phyloP scores from a whole-genome alignment of 1,284 basidiomycete species.

The Ceratorhiza oryzae-sativae region DNA sequence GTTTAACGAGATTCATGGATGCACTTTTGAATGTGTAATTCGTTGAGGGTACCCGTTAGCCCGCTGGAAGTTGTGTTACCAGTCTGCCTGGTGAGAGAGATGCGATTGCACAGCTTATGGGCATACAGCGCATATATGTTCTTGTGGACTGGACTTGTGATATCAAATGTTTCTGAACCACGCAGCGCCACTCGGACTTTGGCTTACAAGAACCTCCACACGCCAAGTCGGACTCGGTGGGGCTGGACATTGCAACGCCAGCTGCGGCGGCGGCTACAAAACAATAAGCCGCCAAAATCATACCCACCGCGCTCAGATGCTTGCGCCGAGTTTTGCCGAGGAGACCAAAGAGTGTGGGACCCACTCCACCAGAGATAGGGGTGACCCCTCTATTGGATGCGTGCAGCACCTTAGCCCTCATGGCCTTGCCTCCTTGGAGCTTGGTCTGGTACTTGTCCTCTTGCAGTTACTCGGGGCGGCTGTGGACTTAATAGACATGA shows the following conservation, averaged over 20 bases:
- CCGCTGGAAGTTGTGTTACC: too few relatives aligned
- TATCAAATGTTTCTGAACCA: not conserved
- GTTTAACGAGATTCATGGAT: not conserved
- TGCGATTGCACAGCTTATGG: too few relatives aligned
- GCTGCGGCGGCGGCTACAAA: not conserved
- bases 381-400: conserved; percentile 13
- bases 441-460: not conserved
- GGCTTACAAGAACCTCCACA: not conserved
- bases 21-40: not conserved
- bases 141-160: not conserved
- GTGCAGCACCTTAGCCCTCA: conserved; percentile 2
- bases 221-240: not conserved
- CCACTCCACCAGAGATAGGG: not conserved
- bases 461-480: not conserved
- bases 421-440: not conserved
- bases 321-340: too few relatives aligned
- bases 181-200: not conserved
- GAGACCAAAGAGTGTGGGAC: not conserved
- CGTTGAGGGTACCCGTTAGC: too few relatives aligned
- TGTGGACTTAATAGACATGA: not conserved
- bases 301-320: too few relatives aligned
- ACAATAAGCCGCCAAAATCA: too few relatives aligned
- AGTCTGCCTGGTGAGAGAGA: too few relatives aligned
- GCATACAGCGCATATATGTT: not conserved
- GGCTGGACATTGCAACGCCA: not conserved